phyloP scores from a whole-genome alignment of 257 asterid species.

The Datura wrightii region DNA sequence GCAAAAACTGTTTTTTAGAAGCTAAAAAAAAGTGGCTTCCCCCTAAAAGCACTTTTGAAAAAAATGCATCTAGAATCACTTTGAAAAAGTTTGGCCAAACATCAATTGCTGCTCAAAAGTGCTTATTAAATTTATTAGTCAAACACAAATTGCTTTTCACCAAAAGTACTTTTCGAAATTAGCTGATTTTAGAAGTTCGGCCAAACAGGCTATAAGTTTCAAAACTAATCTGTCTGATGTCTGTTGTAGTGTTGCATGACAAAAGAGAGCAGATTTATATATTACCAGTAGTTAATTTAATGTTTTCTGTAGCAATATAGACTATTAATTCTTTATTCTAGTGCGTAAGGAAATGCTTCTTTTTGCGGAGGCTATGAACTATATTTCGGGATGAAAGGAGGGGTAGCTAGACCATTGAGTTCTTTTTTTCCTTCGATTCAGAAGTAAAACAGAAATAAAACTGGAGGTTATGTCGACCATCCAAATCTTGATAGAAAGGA shows the following conservation, averaged over 20 bases:
- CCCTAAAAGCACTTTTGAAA: too few relatives aligned
- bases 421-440: background rate
- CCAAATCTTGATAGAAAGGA: conserved; percentile 3
- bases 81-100: too few relatives aligned
- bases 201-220: background rate
- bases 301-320: background rate
- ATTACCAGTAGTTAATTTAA: background rate
- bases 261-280: background rate
- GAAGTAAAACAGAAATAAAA: background rate
- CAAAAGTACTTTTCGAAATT: too few relatives aligned
- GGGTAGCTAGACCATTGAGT: background rate
- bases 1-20: too few relatives aligned
- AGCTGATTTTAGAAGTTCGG: too few relatives aligned
- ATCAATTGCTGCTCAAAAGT: too few relatives aligned
- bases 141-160: too few relatives aligned
- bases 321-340: background rate
- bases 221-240: background rate
- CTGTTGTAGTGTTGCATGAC: background rate
- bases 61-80: too few relatives aligned
- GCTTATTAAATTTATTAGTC: too few relatives aligned
- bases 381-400: background rate
- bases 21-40: too few relatives aligned
- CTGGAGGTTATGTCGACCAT: background rate
- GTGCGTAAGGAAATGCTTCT: background rate
- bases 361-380: background rate